Base-by-base conservation (phyloP, 2,329 filamentous ascomycete genomes). In the Monilinia polystroma region DNA sequence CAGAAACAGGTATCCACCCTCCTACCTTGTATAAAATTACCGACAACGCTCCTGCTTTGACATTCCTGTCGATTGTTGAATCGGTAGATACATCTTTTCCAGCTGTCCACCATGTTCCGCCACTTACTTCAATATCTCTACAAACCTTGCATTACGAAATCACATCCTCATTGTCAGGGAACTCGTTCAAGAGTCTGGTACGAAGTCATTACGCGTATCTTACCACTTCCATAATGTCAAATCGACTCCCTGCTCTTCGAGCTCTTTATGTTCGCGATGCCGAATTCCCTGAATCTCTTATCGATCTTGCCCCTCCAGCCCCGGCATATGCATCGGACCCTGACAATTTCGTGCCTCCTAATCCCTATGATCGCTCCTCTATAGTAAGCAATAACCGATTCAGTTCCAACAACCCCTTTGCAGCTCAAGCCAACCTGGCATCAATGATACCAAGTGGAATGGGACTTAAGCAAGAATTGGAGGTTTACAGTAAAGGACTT, bases 221-320 rank as follows among this genome's bases (percentile, higher is more conserved):
- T 26, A 88, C 92, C 35, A 85, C 85, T n/a, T 96, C 92, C 0
- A 85, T 98, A 43, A 86, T 95, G 68, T 85, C 87, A 20, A 90
- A 89, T 69, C 85, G 87, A 10, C 83, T 98, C 10, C 92, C 93
- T 1, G 85, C 84, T 47, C 83, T 98, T 11, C 84, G 84, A 47
- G 85, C 88, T 29, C 84, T 98, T 10, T 97, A 96, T 76, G 94
- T 97, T 23, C 90, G 92, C 62, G 93, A 97, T 73, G 86, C 90
- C 35, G 83, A 86, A 60, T 97, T 98, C 76, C 88, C 93, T 2
- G 92, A 96, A 72, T 84, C 89, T 14, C 85, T 97, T 7, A 83
- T 93, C 14, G 76, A 73, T 18, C 82, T 94, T 8, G 85, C 88
- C 1, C 90, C 90, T 1, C 89, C 91, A 2, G 81, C 81, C 1